Base-by-base conservation (phyloP, 805 yeast genomes). In the Maudiozyma turicensis region DNA sequence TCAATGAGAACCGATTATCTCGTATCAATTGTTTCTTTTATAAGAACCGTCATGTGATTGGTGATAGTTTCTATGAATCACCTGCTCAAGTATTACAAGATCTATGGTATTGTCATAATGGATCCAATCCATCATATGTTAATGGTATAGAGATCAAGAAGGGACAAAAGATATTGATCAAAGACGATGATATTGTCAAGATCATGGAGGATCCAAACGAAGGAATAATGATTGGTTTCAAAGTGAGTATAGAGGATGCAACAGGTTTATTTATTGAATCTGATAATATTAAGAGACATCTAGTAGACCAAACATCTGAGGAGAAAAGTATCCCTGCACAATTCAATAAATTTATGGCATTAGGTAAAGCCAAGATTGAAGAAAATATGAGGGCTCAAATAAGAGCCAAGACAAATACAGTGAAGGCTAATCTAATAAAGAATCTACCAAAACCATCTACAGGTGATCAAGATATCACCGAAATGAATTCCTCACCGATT, bases 91-190 rank as follows among this genome's bases (percentile, higher is more conserved):
- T 83, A 50, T 66, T 81, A 7, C 86, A 82, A 49, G 89, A 82
- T 59, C 72, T 86, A 13, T 88, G 95, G 95, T 68, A 90, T 32
- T 66, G 86, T 44, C 96, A 89, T 56, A 77, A 72, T 52, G 84
- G 93, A 49, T 79, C 95, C 0, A 90, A 89, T 64, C 83, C 86
- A 2, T 85, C 96, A 60, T 78, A 72, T 56, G 75, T 90, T 7
- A 86, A 88, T 58, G 76, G 76, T 7, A 64, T 68, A 7, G 72
- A 72, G 45, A 61, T 86, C 43, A 83, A 84, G 0, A 78, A 79
- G 51, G 83, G 84, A 2, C 72, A 76, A 33, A 86, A 86, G 56
- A 74, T 73, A 0, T 73, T 78, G 48, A 58, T 90, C 0, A 78
- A 72, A 57, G 72, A 83, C 52, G 84, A 84, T 0, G 96, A 88